Conservation (phyloP, 805 yeast genomes). For the Saccharomycopsis olivae region DNA sequence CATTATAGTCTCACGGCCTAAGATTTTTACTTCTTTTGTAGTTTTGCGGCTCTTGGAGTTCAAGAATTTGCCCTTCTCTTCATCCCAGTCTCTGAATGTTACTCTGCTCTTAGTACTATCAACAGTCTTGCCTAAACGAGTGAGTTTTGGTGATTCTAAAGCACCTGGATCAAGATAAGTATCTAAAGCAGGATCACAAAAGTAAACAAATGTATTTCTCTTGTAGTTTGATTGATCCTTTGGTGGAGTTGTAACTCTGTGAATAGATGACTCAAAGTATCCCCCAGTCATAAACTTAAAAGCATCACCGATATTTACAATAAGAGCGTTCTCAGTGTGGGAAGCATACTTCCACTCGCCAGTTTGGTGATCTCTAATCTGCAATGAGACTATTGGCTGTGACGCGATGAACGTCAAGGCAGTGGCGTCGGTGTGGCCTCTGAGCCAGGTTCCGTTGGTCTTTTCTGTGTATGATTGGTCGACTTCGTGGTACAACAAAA, state of each 20-base stretch:
- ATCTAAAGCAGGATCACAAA: conserved; percentile 29
- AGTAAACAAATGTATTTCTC: conserved; percentile 33
- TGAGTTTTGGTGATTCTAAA: conserved; percentile 29
- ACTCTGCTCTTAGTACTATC: conserved; percentile 27
- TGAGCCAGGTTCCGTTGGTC: conserved; percentile 32
- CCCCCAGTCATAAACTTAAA: conserved; percentile 35
- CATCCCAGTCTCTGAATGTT: conserved; percentile 34
- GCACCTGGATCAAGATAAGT: conserved; percentile 34
- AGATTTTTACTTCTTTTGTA: conserved; percentile 10
- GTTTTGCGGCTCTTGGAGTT: conserved; percentile 22
- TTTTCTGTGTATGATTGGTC: conserved; percentile 23
- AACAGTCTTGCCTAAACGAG: conserved; percentile 26
- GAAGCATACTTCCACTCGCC: conserved; percentile 29
- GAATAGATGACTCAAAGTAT: conserved; percentile 36
- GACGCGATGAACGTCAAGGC: conserved; percentile 32
- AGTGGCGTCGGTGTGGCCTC: conserved; percentile 38
- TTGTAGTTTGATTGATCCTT: conserved; percentile 28
- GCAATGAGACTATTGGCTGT: conserved; percentile 32
- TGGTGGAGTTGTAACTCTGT: conserved; percentile 40
- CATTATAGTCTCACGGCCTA: conserved; percentile 17
- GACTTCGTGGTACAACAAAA: conserved; percentile 29
- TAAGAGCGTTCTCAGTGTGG: conserved; percentile 28
- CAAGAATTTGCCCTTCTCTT: conserved; percentile 36
- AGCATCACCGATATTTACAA: conserved; percentile 35
- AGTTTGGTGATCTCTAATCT: conserved; percentile 27